These are phyloP conservation scores for Blastomyces silverae DNA, from an alignment of 2,329 filamentous ascomycete genomes.

Conservation along the genomic window DNA sequence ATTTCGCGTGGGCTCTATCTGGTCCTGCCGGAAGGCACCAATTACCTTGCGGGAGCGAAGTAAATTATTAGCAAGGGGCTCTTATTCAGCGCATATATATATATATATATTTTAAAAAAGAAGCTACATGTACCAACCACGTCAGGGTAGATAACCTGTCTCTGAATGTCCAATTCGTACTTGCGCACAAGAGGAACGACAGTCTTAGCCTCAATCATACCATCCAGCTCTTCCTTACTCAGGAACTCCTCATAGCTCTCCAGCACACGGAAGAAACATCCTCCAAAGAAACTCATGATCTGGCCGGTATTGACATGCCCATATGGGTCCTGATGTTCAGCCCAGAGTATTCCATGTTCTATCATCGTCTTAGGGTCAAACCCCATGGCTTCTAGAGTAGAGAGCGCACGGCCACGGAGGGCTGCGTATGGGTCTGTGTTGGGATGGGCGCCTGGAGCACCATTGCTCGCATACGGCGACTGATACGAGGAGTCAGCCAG, in stretches of 20 bases:
- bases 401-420: neutral
- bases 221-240: neutral
- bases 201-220: neutral
- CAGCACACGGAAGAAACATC: neutral
- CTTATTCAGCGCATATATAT: too few species aligned
- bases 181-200: neutral
- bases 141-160: neutral
- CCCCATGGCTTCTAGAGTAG: neutral
- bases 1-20: slow-evolving; percentile 3
- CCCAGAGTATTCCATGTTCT: neutral
- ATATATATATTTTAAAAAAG: neutral
- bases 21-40: neutral
- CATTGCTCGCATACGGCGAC: neutral
- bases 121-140: neutral
- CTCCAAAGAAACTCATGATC: neutral
- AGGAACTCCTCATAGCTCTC: neutral
- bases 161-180: neutral
- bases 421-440: neutral
- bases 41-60: neutral
- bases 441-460: neutral
- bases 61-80: neutral
- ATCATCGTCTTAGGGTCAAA: neutral
- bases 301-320: neutral
- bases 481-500: neutral
- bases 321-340: neutral